Evolutionary conservation across 257 asterid genomes (phyloP).

Genomic region (Salvia rosmarinus): DNA sequence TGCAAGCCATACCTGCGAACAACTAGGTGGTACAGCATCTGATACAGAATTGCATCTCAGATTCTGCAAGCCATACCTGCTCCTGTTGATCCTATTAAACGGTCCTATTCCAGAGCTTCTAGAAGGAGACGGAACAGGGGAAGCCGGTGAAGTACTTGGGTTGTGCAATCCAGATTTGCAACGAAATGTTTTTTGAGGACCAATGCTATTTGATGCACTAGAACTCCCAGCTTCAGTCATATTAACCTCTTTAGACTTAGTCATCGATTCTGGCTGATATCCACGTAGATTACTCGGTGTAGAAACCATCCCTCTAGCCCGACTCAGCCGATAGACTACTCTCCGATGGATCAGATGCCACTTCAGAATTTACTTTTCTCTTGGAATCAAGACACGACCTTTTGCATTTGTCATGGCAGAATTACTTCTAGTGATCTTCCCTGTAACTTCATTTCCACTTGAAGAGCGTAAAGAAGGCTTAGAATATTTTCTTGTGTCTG

Average conservation of each 20-base stretch:
- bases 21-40: constrained; percentile 44
- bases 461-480: constrained; percentile 49
- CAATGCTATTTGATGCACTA: constrained; percentile 38
- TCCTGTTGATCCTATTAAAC: constrained; percentile 37
- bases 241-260: constrained; percentile 38
- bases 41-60: constrained; percentile 52
- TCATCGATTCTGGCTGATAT: constrained; percentile 32
- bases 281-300: constrained; percentile 33
- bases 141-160: constrained; percentile 38
- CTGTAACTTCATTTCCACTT: constrained; percentile 45
- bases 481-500: constrained; percentile 46
- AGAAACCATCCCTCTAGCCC: constrained; percentile 29
- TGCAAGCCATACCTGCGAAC: constrained; percentile 46
- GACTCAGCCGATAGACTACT: constrained; percentile 41
- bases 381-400: constrained; percentile 34
- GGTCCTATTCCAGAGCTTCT: constrained; percentile 39
- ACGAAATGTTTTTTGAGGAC: constrained; percentile 39
- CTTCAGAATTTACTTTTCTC: constrained; percentile 33
- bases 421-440: constrained; percentile 43
- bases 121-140: constrained; percentile 40
- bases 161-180: constrained; percentile 37
- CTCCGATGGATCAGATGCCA: constrained; percentile 33
- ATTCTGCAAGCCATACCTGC: constrained; percentile 46
- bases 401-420: constrained; percentile 33
- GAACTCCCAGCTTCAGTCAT: constrained; percentile 44